Evolutionary conservation across 2,329 filamentous ascomycete genomes (phyloP), one percentile per base, ranked within the genome.

Genomic region (Aspergillus caelatus): DNA sequence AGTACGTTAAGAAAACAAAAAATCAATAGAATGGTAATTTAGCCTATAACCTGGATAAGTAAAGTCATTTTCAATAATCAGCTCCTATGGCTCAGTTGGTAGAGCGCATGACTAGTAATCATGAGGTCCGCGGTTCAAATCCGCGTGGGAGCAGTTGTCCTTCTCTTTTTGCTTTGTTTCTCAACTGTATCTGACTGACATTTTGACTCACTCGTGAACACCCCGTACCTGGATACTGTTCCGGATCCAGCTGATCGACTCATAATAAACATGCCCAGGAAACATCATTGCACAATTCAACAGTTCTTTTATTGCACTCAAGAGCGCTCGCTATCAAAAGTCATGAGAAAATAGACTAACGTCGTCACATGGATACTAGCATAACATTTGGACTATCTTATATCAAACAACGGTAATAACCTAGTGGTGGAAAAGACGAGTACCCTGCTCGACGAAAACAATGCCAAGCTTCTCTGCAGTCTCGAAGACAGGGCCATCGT

Each of bases 351-450:
- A 61, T 60, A 45, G 30, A 62, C 54, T 30, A 61, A 52, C 54
- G 54, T 50, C 53, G 43, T 60, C 53, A 53, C 46, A 59, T 39
- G 53, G 34, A 58, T 32, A 52, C 39, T 61, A 34, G 39, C 54
- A 63, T 57, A 57, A 62, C 55, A 41, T 58, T 39, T 36, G 50
- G n/a, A 26, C 30, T 14, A 46, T 36, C 39, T 43, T 19, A 39
- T n/a, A 48, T 41, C 34, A 23, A 39, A 11, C 28, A 58, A 43
- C 9, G 34, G 32, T 16, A 46, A 53, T 43, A 30, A 50, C 36
- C 60, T 90, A 98, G 82, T 98, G 94, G 81, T 97, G 94, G 89
- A 98, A 98, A 68, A 98, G 85, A 71, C 95, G 89, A 64, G 91
- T 90, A 77, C 91, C 93, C 85, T 99, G 95, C 85, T 99, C 93